A percentile compares a stretch with the other conserved stretches of the same genome.
These are phyloP conservation scores for Coemansia sp. DNA, from an alignment of 192 early-diverging fungal genomes.

Conservation along the genomic window DNA sequence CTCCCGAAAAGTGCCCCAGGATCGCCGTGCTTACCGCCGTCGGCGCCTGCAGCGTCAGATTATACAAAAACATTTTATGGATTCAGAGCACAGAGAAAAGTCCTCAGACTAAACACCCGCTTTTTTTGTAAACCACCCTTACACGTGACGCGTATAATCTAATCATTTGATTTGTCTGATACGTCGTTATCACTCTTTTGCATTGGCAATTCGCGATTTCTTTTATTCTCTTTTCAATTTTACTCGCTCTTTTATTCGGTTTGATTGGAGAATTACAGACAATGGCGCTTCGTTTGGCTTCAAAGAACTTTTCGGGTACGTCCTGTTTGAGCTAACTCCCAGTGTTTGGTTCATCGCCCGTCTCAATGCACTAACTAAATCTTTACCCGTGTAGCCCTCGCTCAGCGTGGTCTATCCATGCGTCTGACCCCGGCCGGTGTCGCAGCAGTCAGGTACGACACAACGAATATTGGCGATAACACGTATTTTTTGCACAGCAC, in stretches of 20 bases:
- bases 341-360: too few species aligned
- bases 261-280: slow-evolving; percentile 1
- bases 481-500: too few species aligned
- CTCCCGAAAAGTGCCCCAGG: slow-evolving; percentile 91
- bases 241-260: background rate
- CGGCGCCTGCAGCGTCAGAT: slow-evolving; percentile 82
- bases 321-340: too few species aligned
- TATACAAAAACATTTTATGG: slow-evolving; percentile 65
- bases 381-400: slow-evolving; percentile 31
- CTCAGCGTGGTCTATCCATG: slow-evolving; percentile 49
- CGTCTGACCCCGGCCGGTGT: slow-evolving; percentile 43
- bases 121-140: background rate
- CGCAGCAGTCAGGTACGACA: slow-evolving; percentile 34
- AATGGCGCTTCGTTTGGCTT: slow-evolving; percentile 45
- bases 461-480: too few species aligned
- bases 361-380: background rate
- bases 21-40: slow-evolving; percentile 73
- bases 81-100: too few species aligned
- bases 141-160: background rate
- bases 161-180: background rate
- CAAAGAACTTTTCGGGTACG: slow-evolving; percentile 39
- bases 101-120: too few species aligned
- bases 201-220: background rate
- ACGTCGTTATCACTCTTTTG: background rate
- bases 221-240: background rate